Conservation (phyloP, 192 early-diverging fungal species). For the Backusella tarrabulga region DNA sequence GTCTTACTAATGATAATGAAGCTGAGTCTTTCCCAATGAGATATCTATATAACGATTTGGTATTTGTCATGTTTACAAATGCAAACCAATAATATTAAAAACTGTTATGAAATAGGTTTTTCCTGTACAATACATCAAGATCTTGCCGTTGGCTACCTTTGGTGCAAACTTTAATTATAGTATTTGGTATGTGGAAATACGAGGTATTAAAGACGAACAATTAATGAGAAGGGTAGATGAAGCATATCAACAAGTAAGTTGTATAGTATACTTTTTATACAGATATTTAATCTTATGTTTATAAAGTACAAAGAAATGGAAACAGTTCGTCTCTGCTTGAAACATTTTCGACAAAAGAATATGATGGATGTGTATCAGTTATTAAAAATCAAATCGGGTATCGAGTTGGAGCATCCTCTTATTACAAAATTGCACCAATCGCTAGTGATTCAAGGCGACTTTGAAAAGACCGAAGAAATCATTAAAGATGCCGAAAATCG, state of each 20-base stretch:
- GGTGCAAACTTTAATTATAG: constrained; percentile 94
- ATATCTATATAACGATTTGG: constrained; percentile 68
- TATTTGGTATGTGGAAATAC: constrained; percentile 92
- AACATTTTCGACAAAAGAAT: constrained; percentile 85
- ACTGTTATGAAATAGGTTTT: constrained; percentile 50
- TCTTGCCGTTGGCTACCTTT: constrained; percentile 87
- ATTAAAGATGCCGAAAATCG: constrained; percentile 58
- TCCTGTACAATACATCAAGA: constrained; percentile 92
- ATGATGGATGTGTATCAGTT: constrained; percentile 70
- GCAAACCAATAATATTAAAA: neutral
- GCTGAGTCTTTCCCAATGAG: constrained; percentile 85
- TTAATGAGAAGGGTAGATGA: constrained; percentile 42
- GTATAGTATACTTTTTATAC: neutral
- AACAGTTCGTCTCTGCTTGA: constrained; percentile 82
- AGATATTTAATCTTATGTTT: neutral
- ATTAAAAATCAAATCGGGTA: constrained; percentile 60
- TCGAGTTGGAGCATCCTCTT: constrained; percentile 78
- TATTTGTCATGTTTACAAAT: constrained; percentile 26
- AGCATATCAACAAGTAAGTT: constrained; percentile 62
- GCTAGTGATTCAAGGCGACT: constrained; percentile 72
- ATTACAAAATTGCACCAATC: constrained; percentile 73
- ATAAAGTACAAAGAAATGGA: constrained; percentile 75
- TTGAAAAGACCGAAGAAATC: constrained; percentile 69
- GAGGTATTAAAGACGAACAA: constrained; percentile 61
- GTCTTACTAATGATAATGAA: constrained; percentile 69